A percentile compares a stretch with the other conserved stretches of the same genome.
Evolutionary conservation across 192 early-diverging fungal genomes (phyloP).

Genomic region (Obelidium mucronatum): DNA sequence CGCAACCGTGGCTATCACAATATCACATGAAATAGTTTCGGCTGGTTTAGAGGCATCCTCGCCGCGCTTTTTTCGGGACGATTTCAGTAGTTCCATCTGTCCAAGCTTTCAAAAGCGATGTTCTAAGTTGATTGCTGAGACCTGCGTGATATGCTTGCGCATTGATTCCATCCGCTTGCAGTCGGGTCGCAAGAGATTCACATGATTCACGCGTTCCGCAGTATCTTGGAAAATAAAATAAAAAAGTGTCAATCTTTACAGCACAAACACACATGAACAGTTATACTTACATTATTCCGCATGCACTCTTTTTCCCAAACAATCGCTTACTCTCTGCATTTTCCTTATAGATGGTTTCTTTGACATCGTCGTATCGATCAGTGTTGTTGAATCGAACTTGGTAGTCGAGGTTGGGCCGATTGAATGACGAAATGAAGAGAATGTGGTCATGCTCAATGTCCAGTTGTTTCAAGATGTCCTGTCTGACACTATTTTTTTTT

Average conservation of each 20-base stretch:
- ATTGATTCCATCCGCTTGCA: constrained; percentile 41
- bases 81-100: constrained; percentile 24
- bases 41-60: constrained; percentile 3
- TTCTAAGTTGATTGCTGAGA: constrained; percentile 26
- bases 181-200: constrained; percentile 45
- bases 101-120: constrained; percentile 42
- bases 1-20: constrained; percentile 57
- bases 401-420: constrained; percentile 57
- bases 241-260: neutral
- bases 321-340: neutral
- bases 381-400: constrained; percentile 55
- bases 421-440: constrained; percentile 49
- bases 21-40: constrained; percentile 39
- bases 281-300: constrained; percentile 50
- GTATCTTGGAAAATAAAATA: too few species aligned
- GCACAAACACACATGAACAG: neutral
- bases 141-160: constrained; percentile 58
- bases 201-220: constrained; percentile 52
- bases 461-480: constrained; percentile 53
- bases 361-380: constrained; percentile 46
- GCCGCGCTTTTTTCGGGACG: constrained; percentile 7
- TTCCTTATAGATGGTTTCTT: neutral
- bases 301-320: constrained; percentile 29
- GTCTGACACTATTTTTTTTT: constrained; percentile 40
- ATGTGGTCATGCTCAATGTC: constrained; percentile 32